Evolutionary conservation across 2,329 filamentous ascomycete species (phyloP).

Genomic region (Alternaria sp.): DNA sequence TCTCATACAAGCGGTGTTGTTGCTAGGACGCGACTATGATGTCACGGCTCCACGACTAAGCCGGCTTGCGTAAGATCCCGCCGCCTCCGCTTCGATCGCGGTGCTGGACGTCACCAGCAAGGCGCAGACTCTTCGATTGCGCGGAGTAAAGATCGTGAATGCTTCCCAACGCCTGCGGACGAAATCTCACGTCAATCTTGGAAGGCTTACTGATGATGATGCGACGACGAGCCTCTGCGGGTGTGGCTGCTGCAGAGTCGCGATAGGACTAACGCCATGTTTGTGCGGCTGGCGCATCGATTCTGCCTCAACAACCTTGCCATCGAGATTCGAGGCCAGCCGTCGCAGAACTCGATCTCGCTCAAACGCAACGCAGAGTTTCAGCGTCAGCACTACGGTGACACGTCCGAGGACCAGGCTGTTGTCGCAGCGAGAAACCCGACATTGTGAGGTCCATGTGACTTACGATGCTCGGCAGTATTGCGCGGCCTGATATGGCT

Average conservation of each 20-base stretch:
- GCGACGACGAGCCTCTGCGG: not conserved
- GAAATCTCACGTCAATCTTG: not conserved
- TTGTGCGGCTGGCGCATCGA: not conserved
- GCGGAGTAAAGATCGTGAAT: not conserved
- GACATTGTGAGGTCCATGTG: not conserved
- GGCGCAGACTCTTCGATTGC: conserved; percentile 1
- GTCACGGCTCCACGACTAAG: conserved; percentile 11
- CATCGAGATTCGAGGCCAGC: not conserved
- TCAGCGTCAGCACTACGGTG: not conserved
- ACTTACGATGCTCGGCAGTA: not conserved
- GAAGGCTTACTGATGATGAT: not conserved
- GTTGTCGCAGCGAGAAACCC: not conserved
- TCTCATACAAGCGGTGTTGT: conserved; percentile 12
- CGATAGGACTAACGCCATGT: conserved; percentile 1
- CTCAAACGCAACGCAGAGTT: not conserved
- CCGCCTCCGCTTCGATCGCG: conserved; percentile 3
- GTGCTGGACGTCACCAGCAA: conserved; percentile 14
- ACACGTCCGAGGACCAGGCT: not conserved
- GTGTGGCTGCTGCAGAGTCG: conserved; percentile 5
- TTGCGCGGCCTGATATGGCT: not conserved
- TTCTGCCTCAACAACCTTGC: not conserved
- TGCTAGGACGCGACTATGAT: conserved; percentile 16
- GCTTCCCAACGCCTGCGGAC: not conserved
- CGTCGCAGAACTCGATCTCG: not conserved
- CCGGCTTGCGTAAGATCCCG: conserved; percentile 15